Conservation (phyloP, 179 eudicot genomes). For the Camellia oleifera region DNA sequence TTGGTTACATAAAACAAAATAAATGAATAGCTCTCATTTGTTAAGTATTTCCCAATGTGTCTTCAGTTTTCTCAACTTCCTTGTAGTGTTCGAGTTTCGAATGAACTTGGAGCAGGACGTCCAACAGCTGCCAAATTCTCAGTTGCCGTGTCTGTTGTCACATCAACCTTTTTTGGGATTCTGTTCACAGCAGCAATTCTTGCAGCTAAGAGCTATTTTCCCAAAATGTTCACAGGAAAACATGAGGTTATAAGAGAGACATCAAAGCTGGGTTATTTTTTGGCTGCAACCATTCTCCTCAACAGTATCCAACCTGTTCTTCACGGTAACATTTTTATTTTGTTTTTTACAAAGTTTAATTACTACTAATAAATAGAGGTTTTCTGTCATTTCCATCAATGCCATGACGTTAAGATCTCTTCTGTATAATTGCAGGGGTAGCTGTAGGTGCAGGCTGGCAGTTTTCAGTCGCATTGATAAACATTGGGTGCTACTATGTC, state of each 20-base stretch:
- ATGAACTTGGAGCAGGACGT: constrained; percentile 36
- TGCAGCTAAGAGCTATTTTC: constrained; percentile 23
- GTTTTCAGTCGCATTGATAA: constrained; percentile 37
- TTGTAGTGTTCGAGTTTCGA: constrained; percentile 36
- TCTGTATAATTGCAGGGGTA: constrained; percentile 32
- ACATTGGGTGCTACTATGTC: constrained; percentile 36
- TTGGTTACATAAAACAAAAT: too few species aligned
- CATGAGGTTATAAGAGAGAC: constrained; percentile 33
- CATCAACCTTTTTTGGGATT: constrained; percentile 25
- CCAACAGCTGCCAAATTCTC: constrained; percentile 37
- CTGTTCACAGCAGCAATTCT: constrained; percentile 19
- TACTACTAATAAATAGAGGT: too few species aligned
- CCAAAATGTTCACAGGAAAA: constrained; percentile 31
- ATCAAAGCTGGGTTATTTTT: constrained; percentile 35
- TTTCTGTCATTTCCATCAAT: too few species aligned
- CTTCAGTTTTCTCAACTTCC: background rate
- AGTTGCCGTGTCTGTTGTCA: constrained; percentile 21
- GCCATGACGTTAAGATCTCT: background rate
- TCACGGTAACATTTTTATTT: constrained; percentile 27
- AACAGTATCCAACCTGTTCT: constrained; percentile 48
- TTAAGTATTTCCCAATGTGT: too few species aligned
- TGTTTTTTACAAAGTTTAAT: too few species aligned
- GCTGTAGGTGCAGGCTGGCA: constrained; percentile 65
- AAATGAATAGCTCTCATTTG: too few species aligned
- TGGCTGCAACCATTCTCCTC: constrained; percentile 46